Percentiles rank a stretch among this genome's conserved stretches.
Conservation (phyloP, 176 grass and related monocot species). For the Dendrocalamus sinicus region DNA sequence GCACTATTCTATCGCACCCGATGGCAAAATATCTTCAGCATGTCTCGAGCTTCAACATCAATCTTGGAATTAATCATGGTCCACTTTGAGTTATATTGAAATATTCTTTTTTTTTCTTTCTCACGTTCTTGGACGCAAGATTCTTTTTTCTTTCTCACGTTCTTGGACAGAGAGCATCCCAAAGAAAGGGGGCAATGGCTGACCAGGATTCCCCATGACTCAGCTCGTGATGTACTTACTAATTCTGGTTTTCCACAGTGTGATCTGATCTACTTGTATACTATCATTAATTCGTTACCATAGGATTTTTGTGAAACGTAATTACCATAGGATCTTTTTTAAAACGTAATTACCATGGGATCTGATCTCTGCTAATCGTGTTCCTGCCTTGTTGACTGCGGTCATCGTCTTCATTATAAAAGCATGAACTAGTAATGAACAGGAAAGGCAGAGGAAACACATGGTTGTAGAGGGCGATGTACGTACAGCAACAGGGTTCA, state of each 20-base stretch:
- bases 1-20: background rate
- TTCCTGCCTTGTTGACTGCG: background rate
- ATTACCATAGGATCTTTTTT: background rate
- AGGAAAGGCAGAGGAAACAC: background rate
- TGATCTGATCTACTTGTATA: background rate
- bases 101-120: constrained; percentile 27
- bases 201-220: background rate
- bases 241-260: background rate
- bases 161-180: constrained; percentile 1
- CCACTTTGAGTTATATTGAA: background rate
- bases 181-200: background rate
- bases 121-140: constrained; percentile 22
- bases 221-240: background rate
- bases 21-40: constrained; percentile 41
- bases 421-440: background rate
- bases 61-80: constrained; percentile 1
- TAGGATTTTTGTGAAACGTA: background rate
- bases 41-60: constrained; percentile 10
- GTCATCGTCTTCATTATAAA: background rate
- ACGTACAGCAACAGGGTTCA: background rate
- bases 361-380: background rate
- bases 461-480: background rate
- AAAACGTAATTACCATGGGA: background rate
- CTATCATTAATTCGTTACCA: background rate
- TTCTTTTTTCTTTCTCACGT: constrained; percentile 28